Evolutionary conservation across 2,329 filamentous ascomycete species (phyloP).

Genomic region (Fusarium verticillioides): DNA sequence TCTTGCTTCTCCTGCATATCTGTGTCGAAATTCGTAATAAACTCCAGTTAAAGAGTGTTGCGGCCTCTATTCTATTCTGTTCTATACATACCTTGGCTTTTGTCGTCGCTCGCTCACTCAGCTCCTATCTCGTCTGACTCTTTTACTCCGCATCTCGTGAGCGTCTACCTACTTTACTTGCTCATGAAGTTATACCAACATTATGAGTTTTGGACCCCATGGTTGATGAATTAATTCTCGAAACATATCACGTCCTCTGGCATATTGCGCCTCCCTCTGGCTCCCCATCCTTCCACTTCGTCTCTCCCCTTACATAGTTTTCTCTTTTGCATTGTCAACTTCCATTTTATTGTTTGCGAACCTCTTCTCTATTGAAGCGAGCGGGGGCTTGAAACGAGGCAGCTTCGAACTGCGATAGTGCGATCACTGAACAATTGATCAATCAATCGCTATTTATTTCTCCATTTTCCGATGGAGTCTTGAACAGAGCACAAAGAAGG

Average conservation of each 20-base stretch:
- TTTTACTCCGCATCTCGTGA: conserved; percentile 16
- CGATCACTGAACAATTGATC: background rate
- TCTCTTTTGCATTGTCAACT: background rate
- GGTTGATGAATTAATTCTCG: background rate
- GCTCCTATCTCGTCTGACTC: background rate
- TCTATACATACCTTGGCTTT: background rate
- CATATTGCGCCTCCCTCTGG: background rate
- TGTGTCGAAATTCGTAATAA: background rate
- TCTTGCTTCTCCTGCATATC: background rate
- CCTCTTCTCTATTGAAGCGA: background rate
- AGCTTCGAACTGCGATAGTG: background rate
- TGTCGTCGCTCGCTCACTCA: background rate
- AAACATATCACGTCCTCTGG: background rate
- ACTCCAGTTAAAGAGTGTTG: conserved; percentile 6
- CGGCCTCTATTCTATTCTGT: background rate
- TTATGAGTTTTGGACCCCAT: background rate
- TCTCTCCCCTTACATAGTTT: background rate
- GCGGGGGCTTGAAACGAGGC: conserved; percentile 23
- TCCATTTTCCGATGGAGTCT: conserved; percentile 1
- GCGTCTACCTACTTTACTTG: background rate
- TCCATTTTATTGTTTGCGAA: background rate
- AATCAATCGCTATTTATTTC: background rate
- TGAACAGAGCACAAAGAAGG: background rate
- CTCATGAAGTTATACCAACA: conserved; percentile 7
- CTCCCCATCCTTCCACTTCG: background rate